These are phyloP conservation scores for Capsicum chinense DNA, from an alignment of 257 asterid species.

Conservation along the genomic window DNA sequence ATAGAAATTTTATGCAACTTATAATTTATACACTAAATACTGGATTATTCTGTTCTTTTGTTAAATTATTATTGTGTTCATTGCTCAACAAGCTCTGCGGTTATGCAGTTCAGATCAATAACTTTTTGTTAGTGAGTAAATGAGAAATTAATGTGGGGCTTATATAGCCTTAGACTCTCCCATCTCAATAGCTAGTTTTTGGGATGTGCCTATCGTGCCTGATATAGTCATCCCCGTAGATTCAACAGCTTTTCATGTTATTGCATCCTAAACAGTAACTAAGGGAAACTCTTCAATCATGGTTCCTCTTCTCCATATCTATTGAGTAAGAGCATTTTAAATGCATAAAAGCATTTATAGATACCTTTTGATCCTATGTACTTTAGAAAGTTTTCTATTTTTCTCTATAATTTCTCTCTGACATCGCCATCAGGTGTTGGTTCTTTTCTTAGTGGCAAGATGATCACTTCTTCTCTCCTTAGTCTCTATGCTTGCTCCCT, in stretches of 20 bases:
- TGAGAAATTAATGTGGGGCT: too few relatives aligned
- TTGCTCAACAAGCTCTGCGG: too few relatives aligned
- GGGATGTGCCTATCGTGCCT: too few relatives aligned
- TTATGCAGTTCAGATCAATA: too few relatives aligned
- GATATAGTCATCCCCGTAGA: not conserved
- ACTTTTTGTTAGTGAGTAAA: too few relatives aligned
- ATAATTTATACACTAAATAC: too few relatives aligned
- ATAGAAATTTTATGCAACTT: too few relatives aligned
- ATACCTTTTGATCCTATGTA: not conserved
- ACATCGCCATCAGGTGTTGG: not conserved
- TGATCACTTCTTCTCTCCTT: not conserved
- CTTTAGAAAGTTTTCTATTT: not conserved
- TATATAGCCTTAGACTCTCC: too few relatives aligned
- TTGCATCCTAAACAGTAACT: not conserved
- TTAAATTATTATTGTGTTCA: too few relatives aligned
- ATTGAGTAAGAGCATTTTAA: not conserved
- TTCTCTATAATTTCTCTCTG: conserved; percentile 4
- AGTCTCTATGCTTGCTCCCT: not conserved
- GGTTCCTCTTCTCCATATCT: not conserved
- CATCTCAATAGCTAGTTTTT: too few relatives aligned
- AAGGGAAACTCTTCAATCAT: not conserved
- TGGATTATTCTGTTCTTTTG: too few relatives aligned
- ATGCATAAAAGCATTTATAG: not conserved
- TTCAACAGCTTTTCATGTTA: conserved; percentile 5
- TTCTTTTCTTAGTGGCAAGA: not conserved